Conservation (phyloP, 23 red algal species). For the Gracilaria vermiculophylla region DNA sequence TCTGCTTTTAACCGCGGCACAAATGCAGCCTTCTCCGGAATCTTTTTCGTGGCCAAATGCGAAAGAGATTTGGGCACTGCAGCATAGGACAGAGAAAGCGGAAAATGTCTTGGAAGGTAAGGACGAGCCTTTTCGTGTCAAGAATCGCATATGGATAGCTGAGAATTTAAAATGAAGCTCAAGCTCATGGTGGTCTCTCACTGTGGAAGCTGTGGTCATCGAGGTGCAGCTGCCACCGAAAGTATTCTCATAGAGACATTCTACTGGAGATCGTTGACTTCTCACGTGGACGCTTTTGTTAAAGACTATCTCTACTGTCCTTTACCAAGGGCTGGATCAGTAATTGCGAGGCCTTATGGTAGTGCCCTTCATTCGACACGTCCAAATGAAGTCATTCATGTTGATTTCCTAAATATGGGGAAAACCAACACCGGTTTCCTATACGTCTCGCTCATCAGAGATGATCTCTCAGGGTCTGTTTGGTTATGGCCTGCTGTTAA, state of each 20-base stretch:
- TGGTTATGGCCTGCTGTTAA: too few species aligned
- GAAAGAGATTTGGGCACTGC: not conserved
- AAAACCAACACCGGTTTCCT: not conserved
- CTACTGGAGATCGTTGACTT: not conserved
- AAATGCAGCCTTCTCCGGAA: not conserved
- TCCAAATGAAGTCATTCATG: conserved; percentile 42
- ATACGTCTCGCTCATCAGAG: conserved; percentile 7
- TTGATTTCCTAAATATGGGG: conserved; percentile 57
- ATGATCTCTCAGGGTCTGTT: too few species aligned
- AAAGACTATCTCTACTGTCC: conserved; percentile 27
- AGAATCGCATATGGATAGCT: conserved; percentile 10
- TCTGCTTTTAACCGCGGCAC: not conserved
- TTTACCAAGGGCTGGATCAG: not conserved
- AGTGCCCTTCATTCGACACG: not conserved
- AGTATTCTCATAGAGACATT: conserved; percentile 22
- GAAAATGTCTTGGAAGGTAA: not conserved
- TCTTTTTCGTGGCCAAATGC: conserved; percentile 8
- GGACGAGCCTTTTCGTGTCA: not conserved
- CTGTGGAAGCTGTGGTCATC: not conserved
- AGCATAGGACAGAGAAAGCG: not conserved
- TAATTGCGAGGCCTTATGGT: conserved; percentile 4
- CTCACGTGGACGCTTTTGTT: not conserved
- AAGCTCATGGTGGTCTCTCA: conserved; percentile 8
- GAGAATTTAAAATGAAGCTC: not conserved
- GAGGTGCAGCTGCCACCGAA: not conserved